Evolutionary conservation across 345 rosid species (phyloP).

Genomic region (Dovyalis caffra): DNA sequence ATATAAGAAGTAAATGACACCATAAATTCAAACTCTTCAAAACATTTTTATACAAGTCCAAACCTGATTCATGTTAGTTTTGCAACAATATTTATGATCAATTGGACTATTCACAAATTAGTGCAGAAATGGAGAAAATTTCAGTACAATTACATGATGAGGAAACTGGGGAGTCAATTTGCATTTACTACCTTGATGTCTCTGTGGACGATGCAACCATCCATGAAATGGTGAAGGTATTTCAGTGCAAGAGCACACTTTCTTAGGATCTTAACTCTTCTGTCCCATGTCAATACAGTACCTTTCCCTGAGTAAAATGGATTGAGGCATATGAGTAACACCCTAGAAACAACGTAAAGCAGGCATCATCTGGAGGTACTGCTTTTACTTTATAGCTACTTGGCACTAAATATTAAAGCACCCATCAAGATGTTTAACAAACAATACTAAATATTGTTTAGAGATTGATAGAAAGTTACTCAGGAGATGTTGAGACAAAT

Average conservation of each 20-base stretch:
- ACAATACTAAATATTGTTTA: background rate
- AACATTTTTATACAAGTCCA: too few species aligned
- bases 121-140: background rate
- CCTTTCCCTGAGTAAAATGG: conserved; percentile 42
- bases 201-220: conserved; percentile 72
- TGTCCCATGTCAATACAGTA: conserved; percentile 46
- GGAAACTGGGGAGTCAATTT: background rate
- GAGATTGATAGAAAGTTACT: conserved; percentile 27
- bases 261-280: conserved; percentile 56
- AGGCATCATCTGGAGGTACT: background rate
- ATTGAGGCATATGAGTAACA: background rate
- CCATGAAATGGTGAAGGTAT: conserved; percentile 56
- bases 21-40: too few species aligned
- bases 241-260: conserved; percentile 52
- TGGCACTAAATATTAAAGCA: background rate
- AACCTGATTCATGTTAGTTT: too few species aligned
- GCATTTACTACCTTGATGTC: conserved; percentile 51
- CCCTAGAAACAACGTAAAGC: background rate
- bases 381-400: too few species aligned
- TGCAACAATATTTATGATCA: too few species aligned
- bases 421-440: too few species aligned
- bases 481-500: conserved; percentile 55
- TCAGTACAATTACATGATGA: background rate
- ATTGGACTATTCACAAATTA: too few species aligned
- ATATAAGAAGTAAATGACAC: too few species aligned